Conservation (phyloP, 1,284 basidiomycete genomes). For the Cutaneotrichosporon cavernicola region DNA sequence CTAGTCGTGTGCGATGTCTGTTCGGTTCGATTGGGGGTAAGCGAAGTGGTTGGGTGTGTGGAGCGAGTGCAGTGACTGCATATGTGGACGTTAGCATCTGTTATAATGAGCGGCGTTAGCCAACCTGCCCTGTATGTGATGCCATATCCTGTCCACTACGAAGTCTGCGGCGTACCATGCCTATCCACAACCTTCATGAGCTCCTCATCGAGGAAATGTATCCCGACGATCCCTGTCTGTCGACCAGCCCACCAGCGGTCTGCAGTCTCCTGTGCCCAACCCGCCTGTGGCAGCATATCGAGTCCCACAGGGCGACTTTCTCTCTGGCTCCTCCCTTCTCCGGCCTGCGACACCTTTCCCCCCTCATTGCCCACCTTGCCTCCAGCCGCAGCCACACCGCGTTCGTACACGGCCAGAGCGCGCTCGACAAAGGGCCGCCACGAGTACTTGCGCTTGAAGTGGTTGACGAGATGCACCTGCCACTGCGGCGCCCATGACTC, state of each 20-base stretch:
- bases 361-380: neutral
- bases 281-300: conserved; percentile 7
- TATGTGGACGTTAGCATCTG: too few relatives aligned
- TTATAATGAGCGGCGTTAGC: too few relatives aligned
- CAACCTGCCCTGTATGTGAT: neutral
- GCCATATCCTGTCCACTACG: neutral
- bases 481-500: conserved; percentile 13
- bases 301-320: neutral
- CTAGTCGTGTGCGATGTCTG: too few relatives aligned
- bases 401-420: neutral
- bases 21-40: too few relatives aligned
- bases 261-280: neutral
- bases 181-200: conserved; percentile 1
- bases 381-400: neutral
- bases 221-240: neutral
- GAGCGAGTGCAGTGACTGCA: too few relatives aligned
- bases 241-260: conserved; percentile 8
- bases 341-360: neutral
- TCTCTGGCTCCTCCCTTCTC: neutral
- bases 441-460: conserved; percentile 13
- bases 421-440: conserved; percentile 13
- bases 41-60: too few relatives aligned
- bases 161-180: neutral
- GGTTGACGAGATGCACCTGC: conserved; percentile 19
- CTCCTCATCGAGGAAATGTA: conserved; percentile 15